Conservation (phyloP, 1,139 yeast species). For the Nakaseomyces kungkrabaensis region DNA sequence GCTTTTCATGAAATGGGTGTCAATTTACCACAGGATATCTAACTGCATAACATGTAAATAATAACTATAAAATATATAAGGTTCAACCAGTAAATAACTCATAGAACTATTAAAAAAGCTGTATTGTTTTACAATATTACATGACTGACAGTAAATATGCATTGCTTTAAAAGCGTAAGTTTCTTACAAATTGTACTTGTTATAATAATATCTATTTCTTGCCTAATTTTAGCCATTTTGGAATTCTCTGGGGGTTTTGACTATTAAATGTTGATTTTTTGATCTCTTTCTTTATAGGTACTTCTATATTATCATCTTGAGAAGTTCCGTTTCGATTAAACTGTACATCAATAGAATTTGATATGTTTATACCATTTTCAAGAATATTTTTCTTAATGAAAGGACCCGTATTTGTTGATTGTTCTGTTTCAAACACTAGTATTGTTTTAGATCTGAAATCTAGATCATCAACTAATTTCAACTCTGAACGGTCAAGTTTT, state of each 20-base stretch:
- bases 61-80: too few species aligned
- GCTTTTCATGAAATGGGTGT: not conserved
- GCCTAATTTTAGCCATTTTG: constrained; percentile 33
- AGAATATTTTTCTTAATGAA: constrained; percentile 25
- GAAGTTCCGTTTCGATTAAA: not conserved
- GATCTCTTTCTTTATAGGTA: not conserved
- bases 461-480: constrained; percentile 17
- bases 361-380: constrained; percentile 6
- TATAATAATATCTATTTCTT: constrained; percentile 21
- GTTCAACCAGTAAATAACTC: too few species aligned
- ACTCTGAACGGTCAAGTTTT: constrained; percentile 21
- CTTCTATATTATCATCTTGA: not conserved
- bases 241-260: constrained; percentile 20
- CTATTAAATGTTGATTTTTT: not conserved
- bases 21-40: constrained; percentile 9
- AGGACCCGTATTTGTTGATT: constrained; percentile 9
- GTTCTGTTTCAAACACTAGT: constrained; percentile 23
- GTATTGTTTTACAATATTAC: too few species aligned
- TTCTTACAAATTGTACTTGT: too few species aligned
- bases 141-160: too few species aligned
- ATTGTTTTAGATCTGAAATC: constrained; percentile 30
- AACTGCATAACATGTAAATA: too few species aligned
- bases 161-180: too few species aligned
- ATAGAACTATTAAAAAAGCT: too few species aligned
- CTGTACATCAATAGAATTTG: constrained; percentile 1